These are phyloP conservation scores for Tuber microsphaerosporum DNA, from an alignment of 495 filamentous ascomycete species.

Conservation along the genomic window DNA sequence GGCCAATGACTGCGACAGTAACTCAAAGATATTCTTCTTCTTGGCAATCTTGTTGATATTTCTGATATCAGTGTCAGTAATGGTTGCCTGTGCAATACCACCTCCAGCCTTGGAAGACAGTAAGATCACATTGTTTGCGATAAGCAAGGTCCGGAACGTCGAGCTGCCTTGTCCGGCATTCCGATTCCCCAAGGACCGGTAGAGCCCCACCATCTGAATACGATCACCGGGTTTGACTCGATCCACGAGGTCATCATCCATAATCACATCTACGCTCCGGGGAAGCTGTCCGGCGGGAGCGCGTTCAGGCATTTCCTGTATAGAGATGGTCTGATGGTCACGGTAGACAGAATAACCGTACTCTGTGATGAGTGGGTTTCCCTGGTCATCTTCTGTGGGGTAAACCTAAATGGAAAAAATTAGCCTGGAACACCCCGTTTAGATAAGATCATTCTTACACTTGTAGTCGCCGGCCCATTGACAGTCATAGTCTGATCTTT, in stretches of 20 bases:
- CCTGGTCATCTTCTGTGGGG: conserved; percentile 85
- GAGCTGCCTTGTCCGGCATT: conserved; percentile 80
- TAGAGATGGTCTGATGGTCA: conserved; percentile 95
- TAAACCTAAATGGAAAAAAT: conserved; percentile 53
- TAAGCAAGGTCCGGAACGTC: conserved; percentile 83
- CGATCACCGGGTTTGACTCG: conserved; percentile 90
- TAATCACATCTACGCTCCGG: conserved; percentile 91
- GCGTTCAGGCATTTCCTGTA: conserved; percentile 98
- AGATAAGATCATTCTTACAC: conserved; percentile 14
- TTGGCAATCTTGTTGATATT: conserved; percentile 98
- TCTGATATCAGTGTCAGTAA: conserved; percentile 95
- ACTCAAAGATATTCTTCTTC: conserved; percentile 86
- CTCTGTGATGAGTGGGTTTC: conserved; percentile 75
- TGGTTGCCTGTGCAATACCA: conserved; percentile 81
- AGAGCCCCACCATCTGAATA: conserved; percentile 92
- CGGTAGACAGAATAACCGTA: conserved; percentile 93
- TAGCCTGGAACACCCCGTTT: not conserved
- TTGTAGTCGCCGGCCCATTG: conserved; percentile 75
- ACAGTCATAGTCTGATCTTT: conserved; percentile 90
- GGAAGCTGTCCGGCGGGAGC: conserved; percentile 94
- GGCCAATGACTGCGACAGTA: conserved; percentile 93
- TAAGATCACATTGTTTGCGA: conserved; percentile 92
- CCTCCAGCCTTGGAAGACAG: conserved; percentile 94
- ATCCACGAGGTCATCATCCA: conserved; percentile 96
- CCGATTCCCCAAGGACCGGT: conserved; percentile 84